Evolutionary conservation across 2,329 filamentous ascomycete genomes (phyloP).

Genomic region (Cryphonectria radicalis): DNA sequence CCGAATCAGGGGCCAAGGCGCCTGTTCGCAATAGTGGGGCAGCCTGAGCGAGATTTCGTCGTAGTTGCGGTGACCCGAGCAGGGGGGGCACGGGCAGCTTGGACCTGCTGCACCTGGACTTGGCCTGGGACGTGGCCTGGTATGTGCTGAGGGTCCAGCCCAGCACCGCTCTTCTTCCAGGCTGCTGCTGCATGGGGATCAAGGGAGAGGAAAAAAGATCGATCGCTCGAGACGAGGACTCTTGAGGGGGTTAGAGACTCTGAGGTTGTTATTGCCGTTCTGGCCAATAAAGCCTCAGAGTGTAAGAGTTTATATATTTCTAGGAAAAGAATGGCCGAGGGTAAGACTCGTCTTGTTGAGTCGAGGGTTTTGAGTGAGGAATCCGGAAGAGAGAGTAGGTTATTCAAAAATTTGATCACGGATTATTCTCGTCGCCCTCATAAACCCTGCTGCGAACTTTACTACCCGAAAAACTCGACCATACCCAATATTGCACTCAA

Average conservation of each 20-base stretch:
- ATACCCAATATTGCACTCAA: not conserved
- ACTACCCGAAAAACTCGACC: not conserved
- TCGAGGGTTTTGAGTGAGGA: not conserved
- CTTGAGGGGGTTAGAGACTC: not conserved
- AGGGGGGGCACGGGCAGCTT: not conserved
- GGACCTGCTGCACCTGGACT: not conserved
- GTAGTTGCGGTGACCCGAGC: constrained; percentile 2
- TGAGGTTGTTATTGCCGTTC: not conserved
- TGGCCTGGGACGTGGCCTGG: not conserved
- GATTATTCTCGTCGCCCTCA: constrained; percentile 8
- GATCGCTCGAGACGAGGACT: not conserved
- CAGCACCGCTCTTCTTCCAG: not conserved
- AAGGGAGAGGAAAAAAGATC: not conserved
- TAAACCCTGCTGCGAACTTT: not conserved
- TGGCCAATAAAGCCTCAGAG: not conserved
- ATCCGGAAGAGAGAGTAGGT: not conserved
- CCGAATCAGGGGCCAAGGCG: constrained; percentile 16
- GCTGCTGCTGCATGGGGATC: not conserved
- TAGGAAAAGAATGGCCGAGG: not conserved
- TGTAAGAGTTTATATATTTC: not conserved
- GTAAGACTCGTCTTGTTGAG: not conserved
- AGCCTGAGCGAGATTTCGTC: constrained; percentile 18
- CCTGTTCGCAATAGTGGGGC: constrained; percentile 23
- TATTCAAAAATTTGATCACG: not conserved
- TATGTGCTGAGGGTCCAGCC: not conserved